These are phyloP conservation scores for Mortierella sp. DNA, from an alignment of 371 early-diverging fungal species.

Conservation along the genomic window DNA sequence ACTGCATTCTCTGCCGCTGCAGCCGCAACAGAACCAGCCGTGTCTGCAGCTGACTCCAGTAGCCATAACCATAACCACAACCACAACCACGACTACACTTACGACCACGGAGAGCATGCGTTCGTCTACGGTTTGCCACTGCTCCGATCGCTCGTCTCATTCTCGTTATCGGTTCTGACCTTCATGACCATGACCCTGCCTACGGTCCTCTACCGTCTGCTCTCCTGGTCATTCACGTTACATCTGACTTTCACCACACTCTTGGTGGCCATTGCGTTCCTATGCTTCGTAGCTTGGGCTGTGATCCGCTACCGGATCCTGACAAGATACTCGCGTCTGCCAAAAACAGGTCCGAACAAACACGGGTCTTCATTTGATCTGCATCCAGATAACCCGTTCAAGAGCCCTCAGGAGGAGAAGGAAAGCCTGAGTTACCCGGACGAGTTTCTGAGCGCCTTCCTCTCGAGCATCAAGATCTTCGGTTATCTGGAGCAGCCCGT, in stretches of 20 bases:
- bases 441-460: constrained; percentile 86
- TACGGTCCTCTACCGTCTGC: constrained; percentile 64
- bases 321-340: constrained; percentile 85
- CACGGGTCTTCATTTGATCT: constrained; percentile 80
- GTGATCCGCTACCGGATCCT: constrained; percentile 79
- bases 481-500: constrained; percentile 96
- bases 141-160: constrained; percentile 54
- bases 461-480: constrained; percentile 95
- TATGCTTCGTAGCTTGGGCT: constrained; percentile 60
- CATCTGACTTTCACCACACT: constrained; percentile 72
- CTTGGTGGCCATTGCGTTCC: constrained; percentile 58
- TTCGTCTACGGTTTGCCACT: constrained; percentile 15
- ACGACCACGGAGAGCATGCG: constrained; percentile 7
- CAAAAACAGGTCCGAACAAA: constrained; percentile 55
- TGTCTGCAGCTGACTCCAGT: background rate
- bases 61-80: background rate
- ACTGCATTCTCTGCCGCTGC: constrained; percentile 11
- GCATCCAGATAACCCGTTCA: constrained; percentile 78
- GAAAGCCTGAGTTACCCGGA: constrained; percentile 71
- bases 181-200: constrained; percentile 70
- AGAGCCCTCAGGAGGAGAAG: constrained; percentile 65
- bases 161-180: constrained; percentile 61
- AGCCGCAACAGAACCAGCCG: constrained; percentile 14
- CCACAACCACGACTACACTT: background rate
- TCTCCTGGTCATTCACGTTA: constrained; percentile 77